Percentiles rank a stretch among this genome's conserved stretches.
Evolutionary conservation across 2,329 filamentous ascomycete genomes (phyloP).

Genomic region (Exophiala alcalophila): DNA sequence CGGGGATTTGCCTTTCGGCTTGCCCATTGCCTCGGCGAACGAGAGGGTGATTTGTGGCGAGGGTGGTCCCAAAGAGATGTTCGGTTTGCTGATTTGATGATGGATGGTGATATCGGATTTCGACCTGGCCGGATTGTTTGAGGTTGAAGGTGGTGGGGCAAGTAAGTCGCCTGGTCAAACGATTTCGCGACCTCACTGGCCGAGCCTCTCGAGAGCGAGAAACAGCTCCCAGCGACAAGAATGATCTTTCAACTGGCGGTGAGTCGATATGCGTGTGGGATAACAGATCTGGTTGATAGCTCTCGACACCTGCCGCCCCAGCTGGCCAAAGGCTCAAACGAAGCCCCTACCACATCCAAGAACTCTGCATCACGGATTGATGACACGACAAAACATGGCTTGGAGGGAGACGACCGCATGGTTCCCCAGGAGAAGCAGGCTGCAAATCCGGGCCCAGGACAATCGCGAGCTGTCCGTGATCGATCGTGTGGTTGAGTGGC

Average conservation of each 20-base stretch:
- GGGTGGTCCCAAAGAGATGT: too few relatives aligned
- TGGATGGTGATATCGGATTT: not conserved
- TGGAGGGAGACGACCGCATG: conserved; percentile 16
- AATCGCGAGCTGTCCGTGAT: too few relatives aligned
- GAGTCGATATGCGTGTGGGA: too few relatives aligned
- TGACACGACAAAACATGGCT: conserved; percentile 16
- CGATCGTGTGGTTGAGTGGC: too few relatives aligned
- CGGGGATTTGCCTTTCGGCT: conserved; percentile 21
- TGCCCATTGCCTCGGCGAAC: conserved; percentile 16
- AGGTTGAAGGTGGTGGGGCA: conserved; percentile 1
- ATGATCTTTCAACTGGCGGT: too few relatives aligned
- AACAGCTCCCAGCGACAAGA: too few relatives aligned
- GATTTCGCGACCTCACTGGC: too few relatives aligned
- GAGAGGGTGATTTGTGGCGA: not conserved
- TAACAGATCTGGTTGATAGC: conserved; percentile 6
- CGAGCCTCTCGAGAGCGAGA: too few relatives aligned
- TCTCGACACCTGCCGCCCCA: conserved; percentile 16
- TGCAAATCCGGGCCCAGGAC: conserved; percentile 5
- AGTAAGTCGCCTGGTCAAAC: not conserved
- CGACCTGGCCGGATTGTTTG: not conserved
- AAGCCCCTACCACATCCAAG: conserved; percentile 14
- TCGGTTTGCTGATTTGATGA: not conserved
- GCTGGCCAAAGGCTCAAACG: conserved; percentile 12
- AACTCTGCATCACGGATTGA: conserved; percentile 21
- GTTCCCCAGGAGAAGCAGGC: conserved; percentile 6